These are phyloP conservation scores for Solanum habrochaites DNA, from an alignment of 257 asterid genomes.

Conservation along the genomic window DNA sequence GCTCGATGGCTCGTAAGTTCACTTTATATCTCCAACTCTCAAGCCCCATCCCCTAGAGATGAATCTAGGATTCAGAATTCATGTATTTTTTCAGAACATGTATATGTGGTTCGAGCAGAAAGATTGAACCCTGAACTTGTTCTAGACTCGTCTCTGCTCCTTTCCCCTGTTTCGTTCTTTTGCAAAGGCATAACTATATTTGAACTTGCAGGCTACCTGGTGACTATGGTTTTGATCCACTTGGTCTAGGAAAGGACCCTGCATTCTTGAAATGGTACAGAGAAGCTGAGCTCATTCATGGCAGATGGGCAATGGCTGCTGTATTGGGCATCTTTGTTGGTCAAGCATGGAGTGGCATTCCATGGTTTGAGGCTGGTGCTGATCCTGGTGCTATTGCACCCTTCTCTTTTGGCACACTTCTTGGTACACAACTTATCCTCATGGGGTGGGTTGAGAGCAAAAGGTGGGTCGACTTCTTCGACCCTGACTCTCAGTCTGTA, in stretches of 20 bases:
- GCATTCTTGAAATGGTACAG: constrained; percentile 96
- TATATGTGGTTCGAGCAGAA: background rate
- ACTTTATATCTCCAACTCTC: background rate
- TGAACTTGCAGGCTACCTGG: constrained; percentile 65
- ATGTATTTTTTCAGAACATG: too few relatives aligned
- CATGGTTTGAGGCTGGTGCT: constrained; percentile 97
- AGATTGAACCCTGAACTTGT: background rate
- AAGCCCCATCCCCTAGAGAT: background rate
- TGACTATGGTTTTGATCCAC: constrained; percentile 91
- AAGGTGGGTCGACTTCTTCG: constrained; percentile 95
- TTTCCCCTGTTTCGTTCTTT: background rate
- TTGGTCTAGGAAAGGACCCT: constrained; percentile 92
- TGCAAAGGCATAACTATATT: background rate
- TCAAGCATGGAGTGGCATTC: constrained; percentile 88
- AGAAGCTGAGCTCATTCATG: constrained; percentile 98
- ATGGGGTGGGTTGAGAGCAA: constrained; percentile 99
- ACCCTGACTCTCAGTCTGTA: constrained; percentile 78
- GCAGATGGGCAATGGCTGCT: constrained; percentile 95
- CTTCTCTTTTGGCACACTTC: constrained; percentile 86
- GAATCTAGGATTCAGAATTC: background rate
- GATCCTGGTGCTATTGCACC: constrained; percentile 95
- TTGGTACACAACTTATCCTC: constrained; percentile 83
- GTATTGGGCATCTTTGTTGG: constrained; percentile 91
- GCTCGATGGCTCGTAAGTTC: constrained; percentile 99
- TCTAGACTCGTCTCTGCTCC: background rate